Base-by-base conservation (phyloP, 306 rosid species). In the Quercus suber region DNA sequence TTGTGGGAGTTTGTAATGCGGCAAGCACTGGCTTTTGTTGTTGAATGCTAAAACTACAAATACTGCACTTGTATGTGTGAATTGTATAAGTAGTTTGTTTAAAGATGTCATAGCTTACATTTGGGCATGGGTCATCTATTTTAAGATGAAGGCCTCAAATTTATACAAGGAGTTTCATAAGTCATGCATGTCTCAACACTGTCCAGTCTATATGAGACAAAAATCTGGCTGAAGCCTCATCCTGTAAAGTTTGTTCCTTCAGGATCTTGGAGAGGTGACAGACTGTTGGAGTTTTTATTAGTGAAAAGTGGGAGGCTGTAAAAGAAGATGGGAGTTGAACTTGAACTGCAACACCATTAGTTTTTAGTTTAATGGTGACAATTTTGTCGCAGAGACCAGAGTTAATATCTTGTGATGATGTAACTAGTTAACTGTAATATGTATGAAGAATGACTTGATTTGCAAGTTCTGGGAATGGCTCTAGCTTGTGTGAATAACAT, bases 41-140 rank as follows among this genome's bases (percentile, higher is more conserved):
- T 76, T 53, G 21, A 15, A 63, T 17, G 70, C 70, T 23, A 64
- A 63, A 72, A 33, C 78, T 71, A 59, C 17, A 55, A n/a, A 57
- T 60, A 71, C 37, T 23, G 67, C 52, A 52, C 69, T 35, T 33
- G 9, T 10, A 8, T 60, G 64, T 61, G 31, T 4, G 73, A 56
- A 21, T 21, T 9, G 17, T 23, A 58, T 60, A 17, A 6, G 21
- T 7, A 7, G 20, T 64, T 15, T 64, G 45, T 64, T 64, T 64
- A 64, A 18, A 17, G 23, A 31, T 64, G 14, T 12, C 33, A 25
- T 23, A 23, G 33, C 67, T 60, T 37, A 55, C 31, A 5, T 78
- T 12, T n/a, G 17, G 4, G 51, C 28, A 17, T 37, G 20, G 14
- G 28, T 10, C 33, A 12, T 63, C 30, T 49, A 49, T 5, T 20